Evolutionary conservation across 78 protist species (phyloP).

Genomic region (Monosiga brevicollis): DNA sequence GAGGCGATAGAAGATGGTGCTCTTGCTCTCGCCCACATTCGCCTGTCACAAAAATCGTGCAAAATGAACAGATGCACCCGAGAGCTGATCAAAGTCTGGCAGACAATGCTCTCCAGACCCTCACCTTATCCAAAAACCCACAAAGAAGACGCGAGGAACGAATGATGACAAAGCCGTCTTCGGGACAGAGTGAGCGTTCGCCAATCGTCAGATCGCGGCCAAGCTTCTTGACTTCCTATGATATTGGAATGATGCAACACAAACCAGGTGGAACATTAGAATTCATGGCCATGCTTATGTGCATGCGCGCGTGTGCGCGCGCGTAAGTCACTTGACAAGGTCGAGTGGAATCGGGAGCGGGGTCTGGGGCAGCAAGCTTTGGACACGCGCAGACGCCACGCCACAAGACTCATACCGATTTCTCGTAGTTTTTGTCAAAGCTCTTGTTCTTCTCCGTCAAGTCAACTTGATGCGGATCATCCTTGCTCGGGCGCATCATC

Average conservation of each 20-base stretch:
- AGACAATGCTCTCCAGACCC: too few species aligned
- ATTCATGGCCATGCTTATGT: not conserved
- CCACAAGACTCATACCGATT: too few species aligned
- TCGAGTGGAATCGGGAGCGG: too few species aligned
- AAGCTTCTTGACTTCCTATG: not conserved
- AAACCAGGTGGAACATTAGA: not conserved
- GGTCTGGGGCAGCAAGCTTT: too few species aligned
- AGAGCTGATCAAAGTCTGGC: too few species aligned
- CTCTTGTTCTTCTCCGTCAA: slow-evolving; percentile 45
- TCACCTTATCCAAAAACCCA: slow-evolving; percentile 84
- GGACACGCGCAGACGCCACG: too few species aligned
- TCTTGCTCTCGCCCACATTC: slow-evolving; percentile 55
- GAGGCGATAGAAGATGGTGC: slow-evolving; percentile 73
- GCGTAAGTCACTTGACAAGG: too few species aligned
- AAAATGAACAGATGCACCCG: slow-evolving; percentile 69
- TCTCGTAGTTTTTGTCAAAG: slow-evolving; percentile 31
- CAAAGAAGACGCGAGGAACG: slow-evolving; percentile 69
- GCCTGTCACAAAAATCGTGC: slow-evolving; percentile 84
- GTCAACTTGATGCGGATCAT: slow-evolving; percentile 31
- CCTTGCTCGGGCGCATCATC: slow-evolving; percentile 51
- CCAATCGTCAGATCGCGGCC: not conserved
- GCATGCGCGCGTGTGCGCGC: not conserved
- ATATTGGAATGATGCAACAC: not conserved
- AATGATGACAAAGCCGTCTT: slow-evolving; percentile 22
- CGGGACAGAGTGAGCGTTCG: not conserved